Base-by-base conservation (phyloP, 208 protist genomes). In the Acanthamoeba quina region DNA sequence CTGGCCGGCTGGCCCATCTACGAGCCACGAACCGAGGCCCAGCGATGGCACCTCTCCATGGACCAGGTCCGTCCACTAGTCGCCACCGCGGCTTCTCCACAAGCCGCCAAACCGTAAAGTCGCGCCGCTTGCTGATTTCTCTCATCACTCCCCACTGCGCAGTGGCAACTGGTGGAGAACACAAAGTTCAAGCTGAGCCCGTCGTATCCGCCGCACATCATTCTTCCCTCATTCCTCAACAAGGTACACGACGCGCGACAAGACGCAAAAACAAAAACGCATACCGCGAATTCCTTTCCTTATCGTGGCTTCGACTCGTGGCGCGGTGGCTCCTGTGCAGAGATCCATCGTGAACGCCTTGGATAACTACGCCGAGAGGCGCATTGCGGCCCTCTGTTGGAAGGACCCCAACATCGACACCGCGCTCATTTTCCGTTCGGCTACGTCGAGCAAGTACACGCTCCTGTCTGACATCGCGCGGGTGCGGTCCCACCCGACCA, bases 141-240 rank as follows among this genome's bases (percentile, higher is more conserved):
- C 7, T 66, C 21, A 1, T 21, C 60, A 29, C 24, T 31, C 15
- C 2, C 66, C 13, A 2, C 15, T 41, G n/a, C n/a, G 29, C 34
- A 82, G 56, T 90, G 82, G 82, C 49, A 90, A 68, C 9, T 90
- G n/a, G 58, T 90, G 29, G 82, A 90, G 82, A 90, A 90, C 82
- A 68, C 49, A 7, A 90, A 90, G 56, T 90, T 90, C 58, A 90
- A 90, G 41, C 82, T 90, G 5, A 49, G 56, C 13, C 52, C 82
- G 17, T 70, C 49, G 21, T 90, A 90, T 44, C 82, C 82, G 21
- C 82, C 49, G 9, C 34, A 68, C 29, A 90, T 90, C 82, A 60
- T 90, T 29, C 56, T 90, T 24, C 82, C 82, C 13, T 90, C 82
- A 11, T 68, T 60, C 29, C 21, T 90, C 0, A 68, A 66, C 26